Conservation (phyloP, 371 early-diverging fungal genomes). For the Lichtheimia ornata region DNA sequence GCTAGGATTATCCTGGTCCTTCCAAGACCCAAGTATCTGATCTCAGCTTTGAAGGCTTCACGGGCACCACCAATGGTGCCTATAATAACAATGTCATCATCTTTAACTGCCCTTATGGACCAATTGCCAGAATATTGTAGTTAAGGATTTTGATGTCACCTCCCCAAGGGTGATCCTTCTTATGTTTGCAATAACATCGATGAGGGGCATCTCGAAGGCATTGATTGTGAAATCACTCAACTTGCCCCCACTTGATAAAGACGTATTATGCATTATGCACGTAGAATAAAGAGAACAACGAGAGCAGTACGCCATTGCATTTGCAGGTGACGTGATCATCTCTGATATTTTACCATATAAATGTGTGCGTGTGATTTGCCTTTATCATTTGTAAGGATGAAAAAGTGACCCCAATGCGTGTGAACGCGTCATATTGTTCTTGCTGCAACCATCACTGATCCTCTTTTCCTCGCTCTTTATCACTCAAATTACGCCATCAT, state of each 20-base stretch:
- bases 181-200: constrained; percentile 18
- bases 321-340: neutral
- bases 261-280: neutral
- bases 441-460: neutral
- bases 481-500: constrained; percentile 15
- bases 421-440: neutral
- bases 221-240: constrained; percentile 8
- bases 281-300: neutral
- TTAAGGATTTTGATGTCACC: constrained; percentile 6
- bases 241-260: constrained; percentile 7
- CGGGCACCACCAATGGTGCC: constrained; percentile 7
- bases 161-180: constrained; percentile 1
- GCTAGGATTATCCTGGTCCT: constrained; percentile 12
- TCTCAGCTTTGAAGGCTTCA: constrained; percentile 10
- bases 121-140: constrained; percentile 4
- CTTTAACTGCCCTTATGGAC: constrained; percentile 14
- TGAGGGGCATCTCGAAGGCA: neutral
- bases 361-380: neutral
- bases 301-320: constrained; percentile 3
- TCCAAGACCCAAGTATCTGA: constrained; percentile 11
- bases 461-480: neutral
- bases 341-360: neutral
- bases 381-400: no score
- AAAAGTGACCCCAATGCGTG: no score
- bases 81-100: constrained; percentile 10